A percentile compares a stretch with the other conserved stretches of the same genome.
phyloP scores from a whole-genome alignment of 225 moss, liverwort and hornwort species.

The Asterella californica region DNA sequence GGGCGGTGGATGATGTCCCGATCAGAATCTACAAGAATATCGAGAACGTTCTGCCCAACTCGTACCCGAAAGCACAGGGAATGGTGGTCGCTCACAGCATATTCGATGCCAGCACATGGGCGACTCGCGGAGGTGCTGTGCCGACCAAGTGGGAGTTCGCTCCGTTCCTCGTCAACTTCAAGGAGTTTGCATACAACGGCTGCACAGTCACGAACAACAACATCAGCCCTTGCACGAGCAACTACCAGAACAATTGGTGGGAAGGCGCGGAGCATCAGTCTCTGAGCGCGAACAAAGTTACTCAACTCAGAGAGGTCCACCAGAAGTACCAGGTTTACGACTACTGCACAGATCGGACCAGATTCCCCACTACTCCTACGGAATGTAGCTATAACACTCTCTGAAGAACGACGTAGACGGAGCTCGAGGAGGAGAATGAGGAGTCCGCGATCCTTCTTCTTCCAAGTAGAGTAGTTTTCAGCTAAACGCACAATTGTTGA shows the following conservation, averaged over 20 bases:
- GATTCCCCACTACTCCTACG: background rate
- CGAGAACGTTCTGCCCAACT: background rate
- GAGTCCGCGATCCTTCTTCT: no score
- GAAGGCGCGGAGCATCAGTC: conserved; percentile 18
- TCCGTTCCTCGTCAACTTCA: conserved; percentile 26
- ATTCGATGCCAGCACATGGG: conserved; percentile 37
- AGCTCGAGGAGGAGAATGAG: no score
- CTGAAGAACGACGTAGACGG: no score
- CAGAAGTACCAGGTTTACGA: conserved; percentile 29
- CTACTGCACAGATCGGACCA: conserved; percentile 27
- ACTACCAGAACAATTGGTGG: conserved; percentile 24
- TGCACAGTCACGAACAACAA: conserved; percentile 14
- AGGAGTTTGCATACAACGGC: conserved; percentile 20
- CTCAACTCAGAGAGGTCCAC: conserved; percentile 24
- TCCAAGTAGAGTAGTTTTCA: no score
- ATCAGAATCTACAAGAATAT: conserved; percentile 27
- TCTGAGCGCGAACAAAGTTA: background rate
- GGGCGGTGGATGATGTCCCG: conserved; percentile 21
- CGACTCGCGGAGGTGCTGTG: conserved; percentile 34
- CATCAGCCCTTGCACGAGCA: conserved; percentile 18
- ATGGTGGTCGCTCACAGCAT: conserved; percentile 25
- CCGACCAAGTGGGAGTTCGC: conserved; percentile 28
- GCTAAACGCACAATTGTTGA: no score
- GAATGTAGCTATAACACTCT: conserved; percentile 6
- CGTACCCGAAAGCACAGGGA: conserved; percentile 13